Evolutionary conservation across 345 rosid genomes (phyloP).

Genomic region (Bruguiera gymnorhiza): DNA sequence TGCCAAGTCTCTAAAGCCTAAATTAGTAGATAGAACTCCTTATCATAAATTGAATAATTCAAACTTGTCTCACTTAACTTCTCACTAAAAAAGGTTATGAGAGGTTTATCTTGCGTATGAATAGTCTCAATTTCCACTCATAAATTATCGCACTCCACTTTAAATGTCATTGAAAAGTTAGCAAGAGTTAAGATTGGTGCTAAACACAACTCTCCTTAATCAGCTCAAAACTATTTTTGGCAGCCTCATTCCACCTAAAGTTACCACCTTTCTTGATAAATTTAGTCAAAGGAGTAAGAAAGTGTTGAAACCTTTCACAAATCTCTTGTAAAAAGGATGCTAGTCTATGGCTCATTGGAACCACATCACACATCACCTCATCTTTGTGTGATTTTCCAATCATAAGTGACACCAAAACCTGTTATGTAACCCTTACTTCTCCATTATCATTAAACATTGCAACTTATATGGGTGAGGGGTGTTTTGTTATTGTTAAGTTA

Average conservation of each 20-base stretch:
- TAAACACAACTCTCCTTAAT: not conserved
- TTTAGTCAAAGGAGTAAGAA: not conserved
- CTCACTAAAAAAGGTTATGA: not conserved
- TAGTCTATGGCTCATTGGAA: not conserved
- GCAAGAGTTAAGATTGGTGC: not conserved
- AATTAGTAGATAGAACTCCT: not conserved
- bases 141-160: not conserved
- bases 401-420: too few species aligned
- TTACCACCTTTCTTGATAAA: not conserved
- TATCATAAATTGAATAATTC: not conserved
- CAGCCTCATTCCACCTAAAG: not conserved
- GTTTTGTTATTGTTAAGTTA: too few species aligned
- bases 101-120: not conserved
- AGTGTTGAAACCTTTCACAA: not conserved
- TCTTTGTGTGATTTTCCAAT: too few species aligned
- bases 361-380: too few species aligned
- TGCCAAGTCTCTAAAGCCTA: not conserved
- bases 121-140: too few species aligned
- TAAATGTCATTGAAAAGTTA: not conserved
- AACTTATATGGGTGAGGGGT: too few species aligned
- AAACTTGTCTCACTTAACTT: not conserved
- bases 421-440: too few species aligned
- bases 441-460: too few species aligned
- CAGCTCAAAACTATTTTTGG: not conserved
- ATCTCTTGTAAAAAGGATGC: not conserved